Evolutionary conservation across 75 land plant genomes (phyloP), one percentile per base, ranked within the genome.

Genomic region (Picea sitchensis): DNA sequence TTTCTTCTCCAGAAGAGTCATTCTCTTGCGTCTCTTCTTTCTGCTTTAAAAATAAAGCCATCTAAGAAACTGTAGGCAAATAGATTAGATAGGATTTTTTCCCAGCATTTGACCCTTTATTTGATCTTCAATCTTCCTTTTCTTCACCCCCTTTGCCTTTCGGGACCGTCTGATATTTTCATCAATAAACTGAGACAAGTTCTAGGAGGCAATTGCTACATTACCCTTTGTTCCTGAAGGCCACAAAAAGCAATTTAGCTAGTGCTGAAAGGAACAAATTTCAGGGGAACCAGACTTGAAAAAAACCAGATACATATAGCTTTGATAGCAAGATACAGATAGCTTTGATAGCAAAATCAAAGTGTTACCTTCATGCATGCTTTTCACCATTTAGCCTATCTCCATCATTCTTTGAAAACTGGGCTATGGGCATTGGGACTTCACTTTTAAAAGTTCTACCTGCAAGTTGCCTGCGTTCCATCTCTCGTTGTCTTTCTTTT

Each of bases 401-500:
- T n/a, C 51, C 41, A 3, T 17, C 73, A 41, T 5, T 41, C 20
- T 5, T 71, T 41, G 51, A 47, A 20, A 71, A 18, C 73, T 41
- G 54, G 51, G 23, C 54, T 36, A 7, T 71, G 23, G 47, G 73
- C 20, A 71, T 21, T 11, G 4, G 23, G 1, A 41, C 5, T 18
- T 71, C 73, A 2, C 47, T 41, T 44, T 38, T 32, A 65, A 65
- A 34, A 0, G 69, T n/a, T 21, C 73, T 71, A 9, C 54, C 73
- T 7, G 36, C 17, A 9, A 41, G 44, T 41, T 71, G 73, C 3
- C 51, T 71, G 47, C 41, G 73, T 44, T 71, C 51, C 73, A 18
- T 71, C 51, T 71, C 73, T 41, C 20, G 21, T 71, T 41, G 73
- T 41, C 18, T 71, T 71, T 41, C 41, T 18, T 71, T 71, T 47